Percentiles rank a stretch among this genome's conserved stretches.
Evolutionary conservation across 768 basidiomycete species (phyloP).

Genomic region (Candolleomyces aberdarensis): DNA sequence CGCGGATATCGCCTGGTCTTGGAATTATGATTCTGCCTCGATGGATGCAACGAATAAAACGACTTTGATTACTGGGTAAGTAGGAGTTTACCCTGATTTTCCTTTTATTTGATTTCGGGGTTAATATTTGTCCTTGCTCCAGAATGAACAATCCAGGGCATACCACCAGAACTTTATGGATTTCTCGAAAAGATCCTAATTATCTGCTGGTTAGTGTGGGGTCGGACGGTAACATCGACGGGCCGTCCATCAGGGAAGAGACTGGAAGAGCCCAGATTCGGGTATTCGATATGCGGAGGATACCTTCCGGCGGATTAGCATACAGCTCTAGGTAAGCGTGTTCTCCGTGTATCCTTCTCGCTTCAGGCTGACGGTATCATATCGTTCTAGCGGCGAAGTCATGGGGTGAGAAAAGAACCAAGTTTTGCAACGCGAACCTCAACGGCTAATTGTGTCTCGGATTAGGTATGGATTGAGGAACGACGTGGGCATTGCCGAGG

Average conservation of each 20-base stretch:
- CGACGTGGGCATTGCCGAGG: conserved; percentile 8
- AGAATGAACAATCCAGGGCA: conserved; percentile 9
- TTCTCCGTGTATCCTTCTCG: not conserved
- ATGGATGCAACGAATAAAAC: not conserved
- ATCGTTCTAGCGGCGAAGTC: not conserved
- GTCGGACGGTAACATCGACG: conserved; percentile 5
- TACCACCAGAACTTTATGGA: conserved; percentile 1
- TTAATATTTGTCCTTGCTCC: not conserved
- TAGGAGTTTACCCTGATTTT: not conserved
- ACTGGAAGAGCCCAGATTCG: conserved; percentile 8
- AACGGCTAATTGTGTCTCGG: too few species aligned
- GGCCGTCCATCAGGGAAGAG: not conserved
- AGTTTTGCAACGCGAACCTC: not conserved
- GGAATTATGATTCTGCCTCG: conserved; percentile 2
- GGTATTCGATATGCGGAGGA: not conserved
- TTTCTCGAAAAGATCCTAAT: conserved; percentile 5
- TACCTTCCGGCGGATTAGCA: not conserved
- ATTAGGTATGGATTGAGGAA: conserved; percentile 6
- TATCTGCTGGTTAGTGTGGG: conserved; percentile 5
- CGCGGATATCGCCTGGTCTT: conserved; percentile 7
- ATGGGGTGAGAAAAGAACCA: conserved; percentile 3
- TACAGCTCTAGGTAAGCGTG: not conserved
- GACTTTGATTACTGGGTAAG: conserved; percentile 5
- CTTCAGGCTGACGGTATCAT: not conserved
- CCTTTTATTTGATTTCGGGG: not conserved